These are phyloP conservation scores for Fraxinus americana DNA, from an alignment of 257 asterid genomes.

Conservation along the genomic window DNA sequence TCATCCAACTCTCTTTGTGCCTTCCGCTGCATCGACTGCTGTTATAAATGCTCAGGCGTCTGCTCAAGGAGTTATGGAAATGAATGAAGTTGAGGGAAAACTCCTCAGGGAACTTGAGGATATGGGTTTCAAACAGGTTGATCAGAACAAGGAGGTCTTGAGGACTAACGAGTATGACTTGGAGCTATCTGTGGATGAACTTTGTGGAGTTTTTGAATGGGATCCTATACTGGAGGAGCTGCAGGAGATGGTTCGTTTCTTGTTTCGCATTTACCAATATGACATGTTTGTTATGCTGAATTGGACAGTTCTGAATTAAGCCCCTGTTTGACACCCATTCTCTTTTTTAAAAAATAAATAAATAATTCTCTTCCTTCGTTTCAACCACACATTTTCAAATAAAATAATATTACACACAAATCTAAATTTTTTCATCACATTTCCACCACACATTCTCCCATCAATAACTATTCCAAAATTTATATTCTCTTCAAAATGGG, in stretches of 20 bases:
- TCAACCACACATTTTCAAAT: too few relatives aligned
- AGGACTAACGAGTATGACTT: constrained; percentile 70
- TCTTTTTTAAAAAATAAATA: too few relatives aligned
- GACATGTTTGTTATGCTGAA: neutral
- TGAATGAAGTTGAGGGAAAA: constrained; percentile 44
- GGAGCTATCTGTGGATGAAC: constrained; percentile 68
- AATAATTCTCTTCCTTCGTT: too few relatives aligned
- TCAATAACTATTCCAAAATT: too few relatives aligned
- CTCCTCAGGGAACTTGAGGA: constrained; percentile 68
- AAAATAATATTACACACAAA: too few relatives aligned
- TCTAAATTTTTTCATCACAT: too few relatives aligned
- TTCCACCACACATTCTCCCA: too few relatives aligned
- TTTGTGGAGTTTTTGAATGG: constrained; percentile 79
- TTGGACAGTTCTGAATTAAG: neutral
- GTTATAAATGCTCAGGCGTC: constrained; percentile 8
- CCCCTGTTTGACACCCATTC: too few relatives aligned
- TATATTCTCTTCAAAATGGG: too few relatives aligned
- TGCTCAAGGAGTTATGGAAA: constrained; percentile 29
- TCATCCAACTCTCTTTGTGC: constrained; percentile 6
- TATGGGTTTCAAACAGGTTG: constrained; percentile 80
- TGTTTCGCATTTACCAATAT: neutral
- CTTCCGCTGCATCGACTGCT: constrained; percentile 5
- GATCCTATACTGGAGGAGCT: constrained; percentile 83
- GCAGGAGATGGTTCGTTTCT: constrained; percentile 67
- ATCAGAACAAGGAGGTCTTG: constrained; percentile 75